These are phyloP conservation scores for Schwanniomyces vanrijiae DNA, from an alignment of 805 yeast species.

Conservation along the genomic window DNA sequence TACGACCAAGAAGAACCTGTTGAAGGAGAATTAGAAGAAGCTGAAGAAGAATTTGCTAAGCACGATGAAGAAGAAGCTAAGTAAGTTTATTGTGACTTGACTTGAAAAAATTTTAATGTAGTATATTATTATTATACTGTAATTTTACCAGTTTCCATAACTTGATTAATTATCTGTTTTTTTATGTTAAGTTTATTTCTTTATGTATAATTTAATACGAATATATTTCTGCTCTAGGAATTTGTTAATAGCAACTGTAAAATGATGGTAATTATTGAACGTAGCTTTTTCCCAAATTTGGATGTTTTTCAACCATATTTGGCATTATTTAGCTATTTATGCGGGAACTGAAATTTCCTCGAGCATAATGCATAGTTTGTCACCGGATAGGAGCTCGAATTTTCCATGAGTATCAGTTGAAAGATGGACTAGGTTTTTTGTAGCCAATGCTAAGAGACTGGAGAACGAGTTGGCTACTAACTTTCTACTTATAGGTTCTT, in stretches of 20 bases:
- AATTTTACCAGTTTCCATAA: slow-evolving; percentile 2
- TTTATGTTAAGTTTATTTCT: slow-evolving; percentile 1
- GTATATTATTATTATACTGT: not conserved
- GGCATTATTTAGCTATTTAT: not conserved
- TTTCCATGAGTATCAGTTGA: slow-evolving; percentile 1
- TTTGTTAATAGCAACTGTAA: not conserved
- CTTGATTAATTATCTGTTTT: slow-evolving; percentile 2
- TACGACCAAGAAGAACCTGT: slow-evolving; percentile 50
- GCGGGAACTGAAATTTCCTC: not conserved
- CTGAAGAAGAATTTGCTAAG: slow-evolving; percentile 55
- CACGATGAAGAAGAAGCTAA: slow-evolving; percentile 27
- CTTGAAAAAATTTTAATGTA: not conserved
- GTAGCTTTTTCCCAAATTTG: not conserved
- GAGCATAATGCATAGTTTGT: not conserved
- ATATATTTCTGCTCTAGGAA: not conserved
- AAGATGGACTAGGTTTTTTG: slow-evolving; percentile 12
- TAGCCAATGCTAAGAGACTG: slow-evolving; percentile 25
- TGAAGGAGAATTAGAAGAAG: slow-evolving; percentile 51
- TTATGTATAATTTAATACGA: slow-evolving; percentile 7
- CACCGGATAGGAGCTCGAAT: slow-evolving; percentile 5
- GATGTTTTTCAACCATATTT: not conserved
- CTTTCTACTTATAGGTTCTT: slow-evolving; percentile 14
- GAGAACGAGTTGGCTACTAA: slow-evolving; percentile 30
- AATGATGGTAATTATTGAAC: not conserved
- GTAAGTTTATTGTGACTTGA: slow-evolving; percentile 1